phyloP scores from a whole-genome alignment of 148 eudicot species.

The Rhododendron kiyosumense region DNA sequence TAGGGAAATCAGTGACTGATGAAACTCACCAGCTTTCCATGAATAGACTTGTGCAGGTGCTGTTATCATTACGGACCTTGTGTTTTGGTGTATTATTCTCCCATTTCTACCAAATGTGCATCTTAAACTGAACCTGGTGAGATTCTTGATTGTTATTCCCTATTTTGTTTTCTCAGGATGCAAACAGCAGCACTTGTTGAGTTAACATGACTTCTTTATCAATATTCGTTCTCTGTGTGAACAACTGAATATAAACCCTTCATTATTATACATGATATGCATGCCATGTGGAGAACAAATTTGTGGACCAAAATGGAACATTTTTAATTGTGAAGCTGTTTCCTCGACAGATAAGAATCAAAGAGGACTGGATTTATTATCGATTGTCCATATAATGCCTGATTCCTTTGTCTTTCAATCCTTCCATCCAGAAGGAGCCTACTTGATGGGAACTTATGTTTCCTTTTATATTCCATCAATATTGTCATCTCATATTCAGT shows the following conservation, averaged over 20 bases:
- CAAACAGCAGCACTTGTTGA: background rate
- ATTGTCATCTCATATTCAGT: background rate
- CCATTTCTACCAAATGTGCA: slow-evolving; percentile 49
- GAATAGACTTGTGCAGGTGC: slow-evolving; percentile 68
- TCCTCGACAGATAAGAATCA: background rate
- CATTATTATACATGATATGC: background rate
- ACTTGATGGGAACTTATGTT: background rate
- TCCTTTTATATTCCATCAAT: background rate
- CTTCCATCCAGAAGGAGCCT: background rate
- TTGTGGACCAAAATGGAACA: background rate
- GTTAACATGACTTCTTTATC: background rate
- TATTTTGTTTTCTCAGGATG: background rate
- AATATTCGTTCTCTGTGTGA: background rate
- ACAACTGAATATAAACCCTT: background rate
- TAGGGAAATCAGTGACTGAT: background rate
- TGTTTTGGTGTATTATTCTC: slow-evolving; percentile 66
- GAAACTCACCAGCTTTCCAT: background rate
- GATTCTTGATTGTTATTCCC: background rate
- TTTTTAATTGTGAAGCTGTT: background rate
- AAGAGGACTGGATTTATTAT: background rate
- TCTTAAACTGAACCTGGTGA: slow-evolving; percentile 51
- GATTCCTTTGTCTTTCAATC: background rate
- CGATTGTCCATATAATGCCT: background rate
- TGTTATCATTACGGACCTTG: slow-evolving; percentile 53
- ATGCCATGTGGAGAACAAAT: background rate